Evolutionary conservation across 257 asterid species (phyloP), one percentile per base, ranked within the genome.

Genomic region (Solanum gandarillasii): DNA sequence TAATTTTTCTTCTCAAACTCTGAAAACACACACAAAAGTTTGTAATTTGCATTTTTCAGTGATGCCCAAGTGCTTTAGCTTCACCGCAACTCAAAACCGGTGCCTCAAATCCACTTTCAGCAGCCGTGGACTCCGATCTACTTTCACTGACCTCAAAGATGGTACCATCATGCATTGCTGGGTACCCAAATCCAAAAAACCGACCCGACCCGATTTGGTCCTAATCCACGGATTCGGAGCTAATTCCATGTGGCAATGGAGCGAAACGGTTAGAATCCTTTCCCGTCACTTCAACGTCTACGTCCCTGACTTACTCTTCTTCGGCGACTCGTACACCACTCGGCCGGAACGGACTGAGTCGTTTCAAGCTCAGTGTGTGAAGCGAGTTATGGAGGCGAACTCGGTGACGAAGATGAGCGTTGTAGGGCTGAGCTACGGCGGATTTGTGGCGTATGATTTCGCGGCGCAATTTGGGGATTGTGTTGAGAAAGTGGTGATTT

Each of bases 341-440:
- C 93, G 93, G 79, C 71, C 92, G 43, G 98, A 94, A 2, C 88
- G 98, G 87, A 75, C 91, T 73, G 96, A 90, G 72, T 72, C 93
- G 8, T 94, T 94, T 87, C 98, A 94, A 89, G 98, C 96, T 46
- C 90, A 71, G 91, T 94, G 95, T 76, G 92, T 94, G 87, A 92
- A 90, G 88, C 93, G 92, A 67, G 89, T 89, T 12, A 55, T 93
- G 92, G 95, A 94, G 75, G 92, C 90, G 7, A 89, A 92, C 88
- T 88, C 91, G 43, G 98, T 94, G 68, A 84, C 14, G 87, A 88
- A 78, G 86, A 88, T 90, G 92, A 88, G 72, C 75, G 89, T 91
- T 52, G 91, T 93, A n/a, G 98, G 98, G 84, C 88, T 94, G 91
- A 93, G 98, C 86, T 94, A 94, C 86, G 98, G 98, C 7, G 98